Evolutionary conservation across 2,329 filamentous ascomycete species (phyloP), one percentile per base, ranked within the genome.

Genomic region (Polytolypa hystricis): DNA sequence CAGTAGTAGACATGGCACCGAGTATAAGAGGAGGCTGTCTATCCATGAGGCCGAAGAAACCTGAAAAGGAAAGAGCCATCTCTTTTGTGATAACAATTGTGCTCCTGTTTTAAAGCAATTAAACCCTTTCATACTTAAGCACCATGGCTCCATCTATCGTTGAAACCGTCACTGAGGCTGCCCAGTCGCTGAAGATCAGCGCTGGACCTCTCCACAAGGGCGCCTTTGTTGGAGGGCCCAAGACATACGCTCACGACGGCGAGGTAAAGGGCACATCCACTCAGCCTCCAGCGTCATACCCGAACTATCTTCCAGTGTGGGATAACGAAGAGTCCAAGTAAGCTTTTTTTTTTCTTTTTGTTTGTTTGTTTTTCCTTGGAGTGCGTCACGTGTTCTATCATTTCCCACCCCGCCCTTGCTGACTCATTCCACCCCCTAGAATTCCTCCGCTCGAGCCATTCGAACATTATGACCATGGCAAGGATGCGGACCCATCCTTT

Each of bases 291-390:
- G 70, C 71, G 4, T 68, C 75, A 53, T 86, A 83, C 46, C 77
- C 77, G 3, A 67, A 84, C 51, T 87, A 87, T 54, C 70, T 85
- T 6, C 80, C 81, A 2, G 77, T 74, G 2, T 84, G 79, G 79
- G 70, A 81, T 50, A 66, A 69, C 27, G 67, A 75, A 44, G 71
- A 56, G 12, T 51, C 52, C 32, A 55, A 52, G 56, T 58, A 47
- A 25, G 32, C 16, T 4, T 11, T 5, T n/a, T n/a, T n/a, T n/a
- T n/a, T n/a, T n/a, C n/a, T n/a, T n/a, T n/a, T n/a, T n/a, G n/a
- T n/a, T n/a, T n/a, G n/a, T n/a, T n/a, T n/a, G n/a, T n/a, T n/a
- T n/a, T n/a, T n/a, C n/a, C n/a, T n/a, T 33, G 11, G 18, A 18
- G 5, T n/a, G 8, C 14, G 33, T 9, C 11, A 15, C 28, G 11